Evolutionary conservation across 169 alveolate species (phyloP).

Genomic region (Plasmodium gonderi): DNA sequence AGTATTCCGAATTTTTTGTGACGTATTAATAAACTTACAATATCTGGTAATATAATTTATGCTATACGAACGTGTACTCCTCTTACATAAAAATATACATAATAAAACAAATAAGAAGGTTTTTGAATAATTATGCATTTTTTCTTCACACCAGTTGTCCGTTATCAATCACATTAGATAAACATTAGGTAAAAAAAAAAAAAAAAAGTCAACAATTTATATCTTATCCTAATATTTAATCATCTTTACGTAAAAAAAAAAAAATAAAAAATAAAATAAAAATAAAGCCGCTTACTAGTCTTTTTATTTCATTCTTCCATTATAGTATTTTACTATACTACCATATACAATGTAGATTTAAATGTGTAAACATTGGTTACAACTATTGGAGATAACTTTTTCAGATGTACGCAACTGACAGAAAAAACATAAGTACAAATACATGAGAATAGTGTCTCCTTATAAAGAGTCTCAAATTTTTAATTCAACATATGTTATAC

Average conservation of each 20-base stretch:
- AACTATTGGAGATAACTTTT: not conserved
- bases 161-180: not conserved
- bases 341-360: not conserved
- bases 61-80: conserved; percentile 19
- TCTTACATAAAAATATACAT: conserved; percentile 32
- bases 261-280: not conserved
- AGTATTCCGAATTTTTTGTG: not conserved
- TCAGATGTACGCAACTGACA: not conserved
- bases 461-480: not conserved
- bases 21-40: conserved; percentile 37
- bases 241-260: conserved; percentile 7
- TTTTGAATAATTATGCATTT: conserved; percentile 39
- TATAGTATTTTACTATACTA: not conserved
- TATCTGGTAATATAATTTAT: not conserved
- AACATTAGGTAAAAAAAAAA: not conserved
- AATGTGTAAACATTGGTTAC: not conserved
- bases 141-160: not conserved
- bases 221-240: conserved; percentile 3
- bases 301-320: not conserved
- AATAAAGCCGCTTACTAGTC: not conserved
- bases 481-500: not conserved
- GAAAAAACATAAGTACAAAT: not conserved
- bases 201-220: conserved; percentile 1
- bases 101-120: conserved; percentile 21
- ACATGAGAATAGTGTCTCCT: not conserved